phyloP scores from a whole-genome alignment of 2,329 filamentous ascomycete species.

The Fusarium cyanostomum region DNA sequence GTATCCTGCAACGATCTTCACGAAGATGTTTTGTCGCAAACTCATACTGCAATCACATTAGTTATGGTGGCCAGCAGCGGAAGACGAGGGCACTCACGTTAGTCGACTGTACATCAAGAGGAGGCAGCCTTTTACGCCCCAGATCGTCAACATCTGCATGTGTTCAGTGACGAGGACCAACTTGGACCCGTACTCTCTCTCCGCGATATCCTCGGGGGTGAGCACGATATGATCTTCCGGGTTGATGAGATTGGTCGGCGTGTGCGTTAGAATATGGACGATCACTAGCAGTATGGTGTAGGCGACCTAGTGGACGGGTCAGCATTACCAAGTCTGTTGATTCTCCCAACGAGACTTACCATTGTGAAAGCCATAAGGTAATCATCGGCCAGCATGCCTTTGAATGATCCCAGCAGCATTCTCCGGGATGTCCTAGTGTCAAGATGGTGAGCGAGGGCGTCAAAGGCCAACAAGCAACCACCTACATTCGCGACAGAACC shows the following conservation, averaged over 20 bases:
- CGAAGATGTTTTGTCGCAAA: slow-evolving; percentile 53
- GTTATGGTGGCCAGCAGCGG: accelerated
- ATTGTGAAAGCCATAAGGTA: slow-evolving; percentile 63
- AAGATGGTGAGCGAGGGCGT: slow-evolving; percentile 3
- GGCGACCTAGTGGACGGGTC: slow-evolving; percentile 3
- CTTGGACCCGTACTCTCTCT: slow-evolving; percentile 64
- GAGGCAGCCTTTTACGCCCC: slow-evolving; percentile 62
- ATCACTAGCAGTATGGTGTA: slow-evolving; percentile 37
- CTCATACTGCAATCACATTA: slow-evolving; percentile 46
- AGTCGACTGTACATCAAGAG: slow-evolving; percentile 64
- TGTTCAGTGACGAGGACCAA: slow-evolving; percentile 69
- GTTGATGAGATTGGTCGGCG: slow-evolving; percentile 67
- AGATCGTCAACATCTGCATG: slow-evolving; percentile 67
- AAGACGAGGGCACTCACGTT: slow-evolving; percentile 47
- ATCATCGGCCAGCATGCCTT: slow-evolving; percentile 62
- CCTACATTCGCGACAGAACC: slow-evolving; percentile 53
- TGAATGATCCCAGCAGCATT: slow-evolving; percentile 54
- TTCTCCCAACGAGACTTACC: slow-evolving; percentile 43
- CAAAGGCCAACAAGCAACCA: neutral
- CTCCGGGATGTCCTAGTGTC: slow-evolving; percentile 48
- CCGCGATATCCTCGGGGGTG: slow-evolving; percentile 54
- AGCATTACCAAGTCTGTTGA: neutral
- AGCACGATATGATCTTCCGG: slow-evolving; percentile 55
- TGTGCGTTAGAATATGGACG: slow-evolving; percentile 42
- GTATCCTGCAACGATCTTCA: slow-evolving; percentile 58